phyloP scores from a whole-genome alignment of 176 grass and related monocot genomes.

The Olyra latifolia region DNA sequence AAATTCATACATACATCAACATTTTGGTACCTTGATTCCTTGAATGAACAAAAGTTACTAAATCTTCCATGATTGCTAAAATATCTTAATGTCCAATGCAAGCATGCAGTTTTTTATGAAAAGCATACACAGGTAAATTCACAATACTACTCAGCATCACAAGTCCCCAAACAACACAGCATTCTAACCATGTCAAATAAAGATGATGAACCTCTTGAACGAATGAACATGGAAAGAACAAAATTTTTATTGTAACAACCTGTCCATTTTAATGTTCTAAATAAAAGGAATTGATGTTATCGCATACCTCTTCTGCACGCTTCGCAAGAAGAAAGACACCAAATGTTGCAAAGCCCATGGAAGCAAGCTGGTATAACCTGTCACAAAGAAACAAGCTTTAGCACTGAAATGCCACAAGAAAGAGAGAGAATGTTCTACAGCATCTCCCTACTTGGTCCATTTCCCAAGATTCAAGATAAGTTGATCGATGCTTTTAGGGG shows the following conservation, averaged over 20 bases:
- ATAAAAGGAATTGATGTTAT: background rate
- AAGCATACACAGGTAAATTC: background rate
- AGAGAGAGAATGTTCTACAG: background rate
- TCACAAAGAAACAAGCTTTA: constrained; percentile 29
- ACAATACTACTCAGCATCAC: too few relatives aligned
- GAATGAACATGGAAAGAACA: background rate
- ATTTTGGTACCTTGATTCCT: background rate
- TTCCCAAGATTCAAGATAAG: constrained; percentile 88
- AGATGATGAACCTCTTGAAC: background rate
- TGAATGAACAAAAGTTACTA: constrained; percentile 12
- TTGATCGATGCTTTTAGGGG: constrained; percentile 83
- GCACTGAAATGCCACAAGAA: background rate
- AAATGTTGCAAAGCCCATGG: constrained; percentile 80
- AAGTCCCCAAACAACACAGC: background rate
- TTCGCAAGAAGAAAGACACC: constrained; percentile 89
- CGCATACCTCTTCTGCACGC: constrained; percentile 80
- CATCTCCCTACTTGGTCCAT: constrained; percentile 82
- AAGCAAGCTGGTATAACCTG: constrained; percentile 87
- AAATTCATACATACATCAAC: background rate
- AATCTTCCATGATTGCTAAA: constrained; percentile 16
- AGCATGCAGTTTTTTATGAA: background rate
- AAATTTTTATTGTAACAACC: background rate
- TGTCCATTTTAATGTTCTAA: background rate
- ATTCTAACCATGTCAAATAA: constrained; percentile 1
- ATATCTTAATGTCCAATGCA: background rate